Evolutionary conservation across 495 filamentous ascomycete genomes (phyloP), one percentile per base, ranked within the genome.

Genomic region (Aspergillus ostianus): DNA sequence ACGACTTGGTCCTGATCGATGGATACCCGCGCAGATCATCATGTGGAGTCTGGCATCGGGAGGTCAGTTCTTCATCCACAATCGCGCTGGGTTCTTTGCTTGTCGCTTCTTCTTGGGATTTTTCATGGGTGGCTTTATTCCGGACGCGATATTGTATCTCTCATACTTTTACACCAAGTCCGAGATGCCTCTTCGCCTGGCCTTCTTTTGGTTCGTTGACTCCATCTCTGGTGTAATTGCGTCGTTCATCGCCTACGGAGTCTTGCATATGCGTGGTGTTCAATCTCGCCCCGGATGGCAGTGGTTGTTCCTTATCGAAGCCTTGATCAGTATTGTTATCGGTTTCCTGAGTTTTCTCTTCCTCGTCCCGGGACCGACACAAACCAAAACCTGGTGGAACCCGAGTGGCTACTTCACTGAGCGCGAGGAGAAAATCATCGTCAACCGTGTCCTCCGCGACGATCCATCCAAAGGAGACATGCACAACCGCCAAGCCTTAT

Each of bases 401-500:
- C 85, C 85, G 3, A 85, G 82, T 56, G 73, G 88, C 4, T 88
- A 88, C 5, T 91, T 48, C n/a, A 62, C 23, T 58, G 57, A 21
- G 44, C 47, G 54, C 41, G 76, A 77, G 55, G 70, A 77, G 29
- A 80, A 73, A n/a, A 90, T 91, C 64, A 84, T 91, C 50, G 87
- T 90, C 17, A 92, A 89, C 64, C 82, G 88, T 8, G 77, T 91
- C 4, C 72, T 91, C 13, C 82, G 87, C 9, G 89, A 91, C 45
- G 88, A 91, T 65, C 89, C 89, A 0, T 82, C 77, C 50, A 90
- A 91, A 68, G 84, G 84, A n/a, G 65, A 67, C 61, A 87, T 87
- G 84, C 80, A 87, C 72, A 88, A 87, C 61, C 77, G 79, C 3
- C 74, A 86, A 64, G 73, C 75, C 0, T 73, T 87, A 7, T 77